Conservation (phyloP, 2,329 filamentous ascomycete species). For the Colletotrichum filicis region DNA sequence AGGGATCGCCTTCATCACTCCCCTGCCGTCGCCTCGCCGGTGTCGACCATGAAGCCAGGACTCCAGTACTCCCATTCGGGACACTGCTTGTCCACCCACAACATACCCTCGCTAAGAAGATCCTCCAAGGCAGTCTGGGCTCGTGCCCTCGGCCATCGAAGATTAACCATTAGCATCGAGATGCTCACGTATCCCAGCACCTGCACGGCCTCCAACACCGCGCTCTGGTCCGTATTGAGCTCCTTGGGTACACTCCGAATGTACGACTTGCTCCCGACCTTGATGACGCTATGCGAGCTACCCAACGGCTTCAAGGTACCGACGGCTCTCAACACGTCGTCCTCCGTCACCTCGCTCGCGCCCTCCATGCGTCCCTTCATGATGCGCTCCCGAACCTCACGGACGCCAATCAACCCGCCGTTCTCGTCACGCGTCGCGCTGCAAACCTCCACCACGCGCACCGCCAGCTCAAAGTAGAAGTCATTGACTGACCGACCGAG, state of each 20-base stretch:
- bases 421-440: constrained; percentile 88
- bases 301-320: constrained; percentile 88
- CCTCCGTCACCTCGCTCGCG: constrained; percentile 84
- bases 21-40: constrained; percentile 40
- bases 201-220: constrained; percentile 90
- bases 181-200: constrained; percentile 90
- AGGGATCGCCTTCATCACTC: constrained; percentile 32
- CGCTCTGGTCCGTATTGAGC: constrained; percentile 92
- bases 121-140: constrained; percentile 93
- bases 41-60: constrained; percentile 75
- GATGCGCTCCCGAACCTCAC: constrained; percentile 82
- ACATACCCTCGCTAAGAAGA: constrained; percentile 85
- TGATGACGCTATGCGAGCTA: constrained; percentile 86
- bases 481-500: constrained; percentile 93
- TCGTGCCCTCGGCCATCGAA: constrained; percentile 85
- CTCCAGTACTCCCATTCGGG: constrained; percentile 96
- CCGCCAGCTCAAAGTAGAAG: constrained; percentile 97
- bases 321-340: constrained; percentile 91
- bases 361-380: constrained; percentile 79
- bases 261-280: constrained; percentile 85
- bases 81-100: constrained; percentile 92
- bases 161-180: constrained; percentile 87
- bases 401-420: constrained; percentile 87
- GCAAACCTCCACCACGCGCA: constrained; percentile 95
- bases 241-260: constrained; percentile 95